Conservation (phyloP, 1,284 basidiomycete genomes). For the Puccinia polysora region DNA sequence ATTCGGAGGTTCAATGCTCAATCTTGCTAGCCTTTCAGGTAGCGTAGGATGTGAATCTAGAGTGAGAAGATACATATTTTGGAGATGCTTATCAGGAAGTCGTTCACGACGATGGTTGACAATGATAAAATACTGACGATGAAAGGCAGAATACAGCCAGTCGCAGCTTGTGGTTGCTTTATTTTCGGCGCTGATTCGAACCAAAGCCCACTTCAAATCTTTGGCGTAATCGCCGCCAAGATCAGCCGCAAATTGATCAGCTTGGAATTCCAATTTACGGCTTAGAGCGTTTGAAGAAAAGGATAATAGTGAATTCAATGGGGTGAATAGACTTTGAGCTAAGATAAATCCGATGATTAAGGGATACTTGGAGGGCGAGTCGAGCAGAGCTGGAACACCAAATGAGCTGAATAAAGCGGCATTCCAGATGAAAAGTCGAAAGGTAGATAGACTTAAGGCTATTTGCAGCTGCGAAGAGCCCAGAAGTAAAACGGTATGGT, state of each 20-base stretch:
- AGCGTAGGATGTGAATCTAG: conserved; percentile 42
- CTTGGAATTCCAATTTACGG: conserved; percentile 81
- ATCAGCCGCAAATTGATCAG: conserved; percentile 73
- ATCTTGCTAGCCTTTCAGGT: conserved; percentile 25
- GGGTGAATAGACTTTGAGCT: conserved; percentile 78
- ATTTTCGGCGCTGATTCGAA: conserved; percentile 81
- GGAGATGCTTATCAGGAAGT: not conserved
- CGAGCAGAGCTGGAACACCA: conserved; percentile 68
- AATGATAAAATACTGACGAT: conserved; percentile 15
- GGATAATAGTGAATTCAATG: conserved; percentile 71
- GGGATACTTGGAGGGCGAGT: conserved; percentile 57
- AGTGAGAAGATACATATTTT: not conserved
- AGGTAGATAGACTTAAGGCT: conserved; percentile 76
- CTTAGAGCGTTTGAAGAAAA: conserved; percentile 75
- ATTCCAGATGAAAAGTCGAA: conserved; percentile 86
- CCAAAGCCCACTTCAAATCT: conserved; percentile 72
- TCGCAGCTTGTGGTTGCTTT: conserved; percentile 84
- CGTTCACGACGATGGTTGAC: no score
- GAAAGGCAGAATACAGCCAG: conserved; percentile 61
- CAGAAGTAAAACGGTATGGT: conserved; percentile 82
- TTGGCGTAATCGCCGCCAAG: conserved; percentile 58
- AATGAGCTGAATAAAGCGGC: conserved; percentile 77
- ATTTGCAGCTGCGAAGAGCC: conserved; percentile 79
- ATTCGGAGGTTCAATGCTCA: not conserved
- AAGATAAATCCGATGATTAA: conserved; percentile 83